Conservation (phyloP, 1,284 basidiomycete genomes). For the Mycena sp. region DNA sequence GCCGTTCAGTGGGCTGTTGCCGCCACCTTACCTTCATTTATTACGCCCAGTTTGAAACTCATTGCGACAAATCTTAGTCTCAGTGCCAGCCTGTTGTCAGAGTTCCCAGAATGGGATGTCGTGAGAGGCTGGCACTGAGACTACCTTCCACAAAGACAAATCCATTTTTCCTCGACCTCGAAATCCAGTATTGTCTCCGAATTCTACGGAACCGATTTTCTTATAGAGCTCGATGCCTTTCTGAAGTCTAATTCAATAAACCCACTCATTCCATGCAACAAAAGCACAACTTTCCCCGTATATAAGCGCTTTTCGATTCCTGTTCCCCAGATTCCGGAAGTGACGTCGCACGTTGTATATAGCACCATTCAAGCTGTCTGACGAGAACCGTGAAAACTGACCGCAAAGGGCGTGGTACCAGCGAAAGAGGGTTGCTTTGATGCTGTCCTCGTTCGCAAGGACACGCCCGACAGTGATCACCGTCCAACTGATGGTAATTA, state of each 20-base stretch:
- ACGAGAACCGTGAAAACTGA: not conserved
- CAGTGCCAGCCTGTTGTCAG: too few species aligned
- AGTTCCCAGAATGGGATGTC: too few species aligned
- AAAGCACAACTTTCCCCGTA: constrained; percentile 20
- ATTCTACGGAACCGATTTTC: constrained; percentile 20
- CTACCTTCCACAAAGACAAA: too few species aligned
- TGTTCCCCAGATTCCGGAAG: constrained; percentile 22
- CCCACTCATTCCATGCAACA: not conserved
- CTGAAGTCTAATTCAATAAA: constrained; percentile 6
- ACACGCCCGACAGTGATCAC: not conserved
- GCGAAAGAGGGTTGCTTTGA: constrained; percentile 26
- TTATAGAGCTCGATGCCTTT: constrained; percentile 10
- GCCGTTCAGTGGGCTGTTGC: too few species aligned
- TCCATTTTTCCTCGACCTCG: too few species aligned
- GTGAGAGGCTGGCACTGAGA: too few species aligned
- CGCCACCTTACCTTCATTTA: too few species aligned
- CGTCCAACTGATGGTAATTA: constrained; percentile 6
- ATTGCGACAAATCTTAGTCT: too few species aligned
- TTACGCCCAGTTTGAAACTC: too few species aligned
- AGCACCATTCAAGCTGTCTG: constrained; percentile 23
- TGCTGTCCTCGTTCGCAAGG: constrained; percentile 24
- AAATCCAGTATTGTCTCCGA: not conserved
- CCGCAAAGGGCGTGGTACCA: constrained; percentile 5
- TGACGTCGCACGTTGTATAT: not conserved
- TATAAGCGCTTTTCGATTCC: constrained; percentile 27